These are phyloP conservation scores for Coniochaeta sp. DNA, from an alignment of 2,329 filamentous ascomycete genomes.

Conservation along the genomic window DNA sequence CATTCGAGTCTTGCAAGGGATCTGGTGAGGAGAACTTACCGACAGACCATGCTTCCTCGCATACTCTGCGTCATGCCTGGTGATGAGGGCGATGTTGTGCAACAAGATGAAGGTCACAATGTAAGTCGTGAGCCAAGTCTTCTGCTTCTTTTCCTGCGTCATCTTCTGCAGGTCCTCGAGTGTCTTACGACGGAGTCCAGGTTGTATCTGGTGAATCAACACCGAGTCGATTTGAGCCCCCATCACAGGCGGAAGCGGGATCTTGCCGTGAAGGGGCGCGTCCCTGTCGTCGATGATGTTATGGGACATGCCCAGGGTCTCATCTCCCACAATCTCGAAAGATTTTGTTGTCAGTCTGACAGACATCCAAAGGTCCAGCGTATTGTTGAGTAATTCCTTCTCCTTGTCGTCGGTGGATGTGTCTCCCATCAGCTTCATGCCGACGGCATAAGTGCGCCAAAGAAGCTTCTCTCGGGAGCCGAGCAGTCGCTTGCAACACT, in stretches of 20 bases:
- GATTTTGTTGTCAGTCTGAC: slow-evolving; percentile 56
- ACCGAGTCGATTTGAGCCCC: slow-evolving; percentile 56
- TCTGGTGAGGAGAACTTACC: slow-evolving; percentile 28
- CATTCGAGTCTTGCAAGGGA: neutral
- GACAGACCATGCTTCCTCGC: slow-evolving; percentile 53
- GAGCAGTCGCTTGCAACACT: slow-evolving; percentile 38
- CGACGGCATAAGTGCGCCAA: slow-evolving; percentile 40
- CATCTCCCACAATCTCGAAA: slow-evolving; percentile 49
- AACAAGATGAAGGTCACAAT: slow-evolving; percentile 54
- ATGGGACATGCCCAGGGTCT: slow-evolving; percentile 49
- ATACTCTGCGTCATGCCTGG: slow-evolving; percentile 52
- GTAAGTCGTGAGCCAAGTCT: slow-evolving; percentile 54
- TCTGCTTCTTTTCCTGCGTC: slow-evolving; percentile 49
- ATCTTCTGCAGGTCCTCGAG: slow-evolving; percentile 52
- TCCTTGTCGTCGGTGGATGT: slow-evolving; percentile 27
- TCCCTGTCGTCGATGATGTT: slow-evolving; percentile 51
- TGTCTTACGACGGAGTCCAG: slow-evolving; percentile 43
- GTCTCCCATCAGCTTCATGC: slow-evolving; percentile 30
- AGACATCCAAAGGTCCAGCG: slow-evolving; percentile 52
- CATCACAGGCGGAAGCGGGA: slow-evolving; percentile 56
- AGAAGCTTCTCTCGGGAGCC: slow-evolving; percentile 33
- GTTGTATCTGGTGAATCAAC: slow-evolving; percentile 53
- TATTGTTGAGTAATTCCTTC: slow-evolving; percentile 37
- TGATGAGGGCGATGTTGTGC: slow-evolving; percentile 57
- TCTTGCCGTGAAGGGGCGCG: slow-evolving; percentile 47